Conservation (phyloP, 192 early-diverging fungal species). For the Entomortierella parvispora region DNA sequence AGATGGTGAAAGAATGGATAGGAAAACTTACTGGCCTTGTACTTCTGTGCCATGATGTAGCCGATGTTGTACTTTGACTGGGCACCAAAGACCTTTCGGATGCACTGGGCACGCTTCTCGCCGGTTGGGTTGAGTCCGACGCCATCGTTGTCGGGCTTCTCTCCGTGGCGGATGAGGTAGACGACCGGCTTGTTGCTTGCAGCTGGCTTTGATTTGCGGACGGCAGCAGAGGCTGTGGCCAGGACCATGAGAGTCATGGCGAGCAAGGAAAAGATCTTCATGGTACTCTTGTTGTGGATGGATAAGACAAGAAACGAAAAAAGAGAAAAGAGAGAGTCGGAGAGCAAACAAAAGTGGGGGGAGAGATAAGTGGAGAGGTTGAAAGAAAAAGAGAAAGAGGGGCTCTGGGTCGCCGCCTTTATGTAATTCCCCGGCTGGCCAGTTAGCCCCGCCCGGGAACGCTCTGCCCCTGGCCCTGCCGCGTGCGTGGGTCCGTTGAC, state of each 20-base stretch:
- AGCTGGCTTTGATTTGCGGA: too few relatives aligned
- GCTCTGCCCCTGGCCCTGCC: too few relatives aligned
- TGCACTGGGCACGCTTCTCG: slow-evolving; percentile 7
- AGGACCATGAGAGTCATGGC: background rate
- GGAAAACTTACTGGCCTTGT: background rate
- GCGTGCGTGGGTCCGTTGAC: too few relatives aligned
- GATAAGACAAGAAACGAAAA: too few relatives aligned
- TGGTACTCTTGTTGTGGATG: too few relatives aligned
- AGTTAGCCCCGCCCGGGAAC: too few relatives aligned
- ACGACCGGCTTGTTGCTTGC: background rate
- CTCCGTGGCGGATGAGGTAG: slow-evolving; percentile 8
- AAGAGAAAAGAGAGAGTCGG: too few relatives aligned
- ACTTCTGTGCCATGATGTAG: background rate
- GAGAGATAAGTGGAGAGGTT: too few relatives aligned
- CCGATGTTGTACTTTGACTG: slow-evolving; percentile 4
- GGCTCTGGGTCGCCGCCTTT: too few relatives aligned
- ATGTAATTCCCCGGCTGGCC: too few relatives aligned
- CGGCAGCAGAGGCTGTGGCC: background rate
- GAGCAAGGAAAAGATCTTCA: slow-evolving; percentile 1
- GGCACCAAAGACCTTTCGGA: slow-evolving; percentile 3
- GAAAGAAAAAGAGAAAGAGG: too few relatives aligned
- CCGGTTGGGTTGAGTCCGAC: background rate
- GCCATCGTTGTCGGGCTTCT: slow-evolving; percentile 1
- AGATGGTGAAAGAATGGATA: background rate
- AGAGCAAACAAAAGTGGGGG: too few relatives aligned